Base-by-base conservation (phyloP, 2,329 filamentous ascomycete species). In the Teratosphaeria pseudoeucalypti region DNA sequence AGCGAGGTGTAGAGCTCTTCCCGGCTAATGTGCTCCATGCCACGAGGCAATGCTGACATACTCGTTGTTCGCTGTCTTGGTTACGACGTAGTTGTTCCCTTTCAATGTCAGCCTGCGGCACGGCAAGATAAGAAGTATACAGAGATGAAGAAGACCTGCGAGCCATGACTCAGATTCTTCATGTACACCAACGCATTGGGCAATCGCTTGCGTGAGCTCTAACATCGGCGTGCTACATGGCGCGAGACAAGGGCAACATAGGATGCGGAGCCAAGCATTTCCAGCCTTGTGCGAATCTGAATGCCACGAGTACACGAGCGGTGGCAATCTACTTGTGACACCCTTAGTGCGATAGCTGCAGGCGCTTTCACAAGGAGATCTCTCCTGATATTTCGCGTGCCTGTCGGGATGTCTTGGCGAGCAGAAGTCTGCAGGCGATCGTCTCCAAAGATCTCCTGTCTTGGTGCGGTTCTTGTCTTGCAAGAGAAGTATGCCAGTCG, bases 1-100 rank as follows among this genome's bases (percentile, higher is more conserved):
- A 90, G 79, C 65, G 82, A 83, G 27, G 84, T 88, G 73, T 90
- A 90, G 6, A 91, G 78, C 52, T 86, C 83, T 72, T 85, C 83
- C 53, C 87, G 83, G 71, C 87, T 82, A 65, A 90, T 79, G 67
- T 89, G 86, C 70, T 85, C 68, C 71, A 76, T 66, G 37, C 64
- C 63, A 56, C 58, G 61, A 12, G 66, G 64, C 34, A 66, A 56
- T 23, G 56, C 49, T 49, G 63, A 49, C 60, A 63, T 65, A 39
- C 2, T 56, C 7, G 49, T 27, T 4, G n/a, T 23, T 55, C 10
- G 16, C 11, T 43, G 37, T 43, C 29, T 32, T 32, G 29, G 29
- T 32, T 32, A 32, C 29, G 29, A 32, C 29, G 29, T 32, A 32
- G 29, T 7, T 32, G 29, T 32, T 32, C 7, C 29, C 29, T 32